Evolutionary conservation across 108 stramenopile species (phyloP).

Genomic region (Schizochytrium sp.): DNA sequence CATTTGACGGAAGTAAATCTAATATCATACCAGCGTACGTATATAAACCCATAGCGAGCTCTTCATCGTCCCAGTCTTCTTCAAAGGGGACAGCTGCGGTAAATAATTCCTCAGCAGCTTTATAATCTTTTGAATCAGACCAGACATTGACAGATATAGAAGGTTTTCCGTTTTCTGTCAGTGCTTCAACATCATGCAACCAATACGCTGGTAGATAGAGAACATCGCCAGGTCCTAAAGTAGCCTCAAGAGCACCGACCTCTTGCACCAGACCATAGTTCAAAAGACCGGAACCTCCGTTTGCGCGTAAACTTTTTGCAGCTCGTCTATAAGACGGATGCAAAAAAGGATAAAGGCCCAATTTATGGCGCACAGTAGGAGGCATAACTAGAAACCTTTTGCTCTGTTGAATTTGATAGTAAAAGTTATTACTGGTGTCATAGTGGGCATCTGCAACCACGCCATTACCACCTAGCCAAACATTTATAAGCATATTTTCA

Average conservation of each 20-base stretch:
- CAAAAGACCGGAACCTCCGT: background rate
- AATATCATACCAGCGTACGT: background rate
- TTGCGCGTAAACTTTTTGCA: background rate
- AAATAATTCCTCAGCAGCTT: background rate
- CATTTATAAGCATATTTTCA: background rate
- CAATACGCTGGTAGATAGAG: slow-evolving; percentile 28
- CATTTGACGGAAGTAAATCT: background rate
- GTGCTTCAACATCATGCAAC: slow-evolving; percentile 52
- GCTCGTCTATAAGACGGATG: slow-evolving; percentile 25
- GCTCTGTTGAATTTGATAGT: background rate
- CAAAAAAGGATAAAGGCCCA: slow-evolving; percentile 14
- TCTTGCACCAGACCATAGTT: background rate
- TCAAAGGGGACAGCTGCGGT: slow-evolving; percentile 25
- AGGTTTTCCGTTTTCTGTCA: background rate
- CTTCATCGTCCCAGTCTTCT: slow-evolving; percentile 30
- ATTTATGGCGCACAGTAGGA: background rate
- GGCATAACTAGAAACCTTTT: slow-evolving; percentile 41
- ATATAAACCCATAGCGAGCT: background rate
- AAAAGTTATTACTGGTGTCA: slow-evolving; percentile 34
- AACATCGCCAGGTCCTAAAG: background rate
- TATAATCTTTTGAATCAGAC: slow-evolving; percentile 34
- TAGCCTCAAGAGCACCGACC: background rate
- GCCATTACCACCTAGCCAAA: slow-evolving; percentile 6
- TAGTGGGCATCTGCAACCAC: slow-evolving; percentile 28
- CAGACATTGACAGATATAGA: slow-evolving; percentile 50